phyloP scores from a whole-genome alignment of 108 stramenopile genomes.

The Cyclostephanos tholiformis region DNA sequence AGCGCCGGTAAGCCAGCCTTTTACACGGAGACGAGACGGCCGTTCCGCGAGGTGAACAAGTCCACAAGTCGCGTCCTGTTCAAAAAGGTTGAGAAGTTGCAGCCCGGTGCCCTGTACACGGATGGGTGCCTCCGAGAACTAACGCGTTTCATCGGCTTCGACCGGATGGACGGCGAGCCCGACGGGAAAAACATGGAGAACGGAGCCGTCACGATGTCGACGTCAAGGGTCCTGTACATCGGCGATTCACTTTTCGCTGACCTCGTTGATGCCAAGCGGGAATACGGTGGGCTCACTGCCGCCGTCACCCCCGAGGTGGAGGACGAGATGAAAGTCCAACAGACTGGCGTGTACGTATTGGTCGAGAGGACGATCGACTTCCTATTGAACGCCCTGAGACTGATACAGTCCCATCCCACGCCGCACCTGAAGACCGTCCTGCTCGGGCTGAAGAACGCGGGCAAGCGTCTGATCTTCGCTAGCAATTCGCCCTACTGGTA shows the following conservation, averaged over 20 bases:
- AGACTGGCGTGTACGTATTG: constrained; percentile 54
- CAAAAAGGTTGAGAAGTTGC: constrained; percentile 52
- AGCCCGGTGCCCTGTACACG: background rate
- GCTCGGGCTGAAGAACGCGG: constrained; percentile 61
- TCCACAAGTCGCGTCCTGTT: constrained; percentile 66
- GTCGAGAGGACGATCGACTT: constrained; percentile 75
- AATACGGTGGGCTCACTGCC: constrained; percentile 90
- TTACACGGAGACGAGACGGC: constrained; percentile 82
- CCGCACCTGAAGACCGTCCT: constrained; percentile 82
- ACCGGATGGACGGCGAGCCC: too few species aligned
- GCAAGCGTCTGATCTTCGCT: constrained; percentile 82
- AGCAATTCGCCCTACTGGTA: constrained; percentile 93
- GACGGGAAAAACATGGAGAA: constrained; percentile 20
- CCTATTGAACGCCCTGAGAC: constrained; percentile 67
- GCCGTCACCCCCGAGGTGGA: constrained; percentile 87
- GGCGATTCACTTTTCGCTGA: constrained; percentile 97
- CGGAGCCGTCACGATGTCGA: constrained; percentile 45
- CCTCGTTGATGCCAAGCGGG: constrained; percentile 94
- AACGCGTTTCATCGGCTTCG: too few species aligned
- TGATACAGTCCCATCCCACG: too few species aligned
- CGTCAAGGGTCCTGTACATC: constrained; percentile 85
- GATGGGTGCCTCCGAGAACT: constrained; percentile 71
- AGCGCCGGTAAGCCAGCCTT: constrained; percentile 93
- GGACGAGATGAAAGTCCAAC: constrained; percentile 67
- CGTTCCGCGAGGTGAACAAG: constrained; percentile 85